Percentiles rank a stretch among this genome's conserved stretches.
Evolutionary conservation across 306 rosid species (phyloP).

Genomic region (Medicago lupulina): DNA sequence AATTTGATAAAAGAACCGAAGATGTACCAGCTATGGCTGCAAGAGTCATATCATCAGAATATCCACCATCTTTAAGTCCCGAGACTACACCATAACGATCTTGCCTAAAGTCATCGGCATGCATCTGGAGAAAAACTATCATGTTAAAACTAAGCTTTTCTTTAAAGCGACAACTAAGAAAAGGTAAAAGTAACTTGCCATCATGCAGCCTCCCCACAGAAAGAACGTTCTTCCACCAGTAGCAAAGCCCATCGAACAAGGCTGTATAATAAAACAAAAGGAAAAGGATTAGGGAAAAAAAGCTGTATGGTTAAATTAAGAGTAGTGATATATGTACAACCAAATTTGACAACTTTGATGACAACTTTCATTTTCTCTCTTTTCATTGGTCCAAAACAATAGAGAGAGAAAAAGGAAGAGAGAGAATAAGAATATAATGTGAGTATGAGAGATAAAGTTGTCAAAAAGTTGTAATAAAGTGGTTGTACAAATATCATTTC

Average conservation of each 20-base stretch:
- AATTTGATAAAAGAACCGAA: constrained; percentile 31
- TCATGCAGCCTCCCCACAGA: constrained; percentile 99
- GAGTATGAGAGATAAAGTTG: too few relatives aligned
- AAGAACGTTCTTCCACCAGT: constrained; percentile 97
- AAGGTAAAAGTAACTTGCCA: constrained; percentile 68
- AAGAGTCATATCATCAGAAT: constrained; percentile 98
- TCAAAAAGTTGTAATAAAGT: too few relatives aligned
- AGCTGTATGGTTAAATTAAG: too few relatives aligned
- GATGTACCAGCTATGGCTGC: constrained; percentile 89
- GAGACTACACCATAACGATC: constrained; percentile 83
- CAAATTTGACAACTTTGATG: too few relatives aligned
- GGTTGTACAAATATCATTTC: too few relatives aligned
- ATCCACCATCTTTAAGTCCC: constrained; percentile 92
- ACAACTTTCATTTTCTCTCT: too few relatives aligned
- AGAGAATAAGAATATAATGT: too few relatives aligned
- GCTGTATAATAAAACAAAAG: constrained; percentile 56
- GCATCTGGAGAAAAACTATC: constrained; percentile 75
- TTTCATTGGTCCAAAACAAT: too few relatives aligned
- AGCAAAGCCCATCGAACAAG: constrained; percentile 99
- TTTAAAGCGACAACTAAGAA: constrained; percentile 30
- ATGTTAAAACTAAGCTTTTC: constrained; percentile 44
- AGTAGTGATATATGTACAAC: too few relatives aligned
- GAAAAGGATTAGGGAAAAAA: constrained; percentile 35
- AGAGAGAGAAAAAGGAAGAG: too few relatives aligned
- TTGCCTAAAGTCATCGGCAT: constrained; percentile 89